Evolutionary conservation across 164 flowering plant genomes (phyloP).

Genomic region (Malania oleifera): DNA sequence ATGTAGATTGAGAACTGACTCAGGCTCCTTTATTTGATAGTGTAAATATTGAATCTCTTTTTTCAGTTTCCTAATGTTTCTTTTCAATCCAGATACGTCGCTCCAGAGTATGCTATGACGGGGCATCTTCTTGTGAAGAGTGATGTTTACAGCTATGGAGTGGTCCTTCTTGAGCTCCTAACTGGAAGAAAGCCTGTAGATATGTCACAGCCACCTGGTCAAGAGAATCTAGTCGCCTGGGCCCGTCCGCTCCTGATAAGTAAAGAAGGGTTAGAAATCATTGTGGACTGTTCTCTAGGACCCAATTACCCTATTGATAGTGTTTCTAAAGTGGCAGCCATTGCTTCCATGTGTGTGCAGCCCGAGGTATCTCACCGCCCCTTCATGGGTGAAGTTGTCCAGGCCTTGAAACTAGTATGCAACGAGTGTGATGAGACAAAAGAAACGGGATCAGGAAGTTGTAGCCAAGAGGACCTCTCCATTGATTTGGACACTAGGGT

Average conservation of each 20-base stretch:
- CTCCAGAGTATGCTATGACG: constrained; percentile 98
- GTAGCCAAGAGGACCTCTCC: constrained; percentile 44
- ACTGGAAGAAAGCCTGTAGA: constrained; percentile 91
- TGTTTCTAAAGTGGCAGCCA: constrained; percentile 90
- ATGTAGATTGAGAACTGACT: no score
- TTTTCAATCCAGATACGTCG: constrained; percentile 57
- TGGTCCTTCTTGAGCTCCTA: constrained; percentile 90
- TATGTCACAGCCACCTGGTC: constrained; percentile 86
- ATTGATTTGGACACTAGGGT: constrained; percentile 33
- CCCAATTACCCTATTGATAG: constrained; percentile 53
- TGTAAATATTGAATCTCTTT: no score
- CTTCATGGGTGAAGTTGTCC: constrained; percentile 98
- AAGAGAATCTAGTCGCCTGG: constrained; percentile 85
- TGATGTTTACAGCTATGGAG: constrained; percentile 97
- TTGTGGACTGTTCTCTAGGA: constrained; percentile 63
- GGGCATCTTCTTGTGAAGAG: constrained; percentile 98
- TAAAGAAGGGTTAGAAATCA: constrained; percentile 55
- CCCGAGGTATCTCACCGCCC: constrained; percentile 97
- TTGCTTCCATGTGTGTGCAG: constrained; percentile 97
- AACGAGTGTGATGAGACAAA: constrained; percentile 64
- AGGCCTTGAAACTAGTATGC: constrained; percentile 84
- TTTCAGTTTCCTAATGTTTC: not conserved
- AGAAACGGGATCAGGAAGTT: constrained; percentile 34
- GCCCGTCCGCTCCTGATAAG: constrained; percentile 86
- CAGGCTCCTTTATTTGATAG: no score